Evolutionary conservation across 257 asterid species (phyloP).

Genomic region (Linderniella brevidens): DNA sequence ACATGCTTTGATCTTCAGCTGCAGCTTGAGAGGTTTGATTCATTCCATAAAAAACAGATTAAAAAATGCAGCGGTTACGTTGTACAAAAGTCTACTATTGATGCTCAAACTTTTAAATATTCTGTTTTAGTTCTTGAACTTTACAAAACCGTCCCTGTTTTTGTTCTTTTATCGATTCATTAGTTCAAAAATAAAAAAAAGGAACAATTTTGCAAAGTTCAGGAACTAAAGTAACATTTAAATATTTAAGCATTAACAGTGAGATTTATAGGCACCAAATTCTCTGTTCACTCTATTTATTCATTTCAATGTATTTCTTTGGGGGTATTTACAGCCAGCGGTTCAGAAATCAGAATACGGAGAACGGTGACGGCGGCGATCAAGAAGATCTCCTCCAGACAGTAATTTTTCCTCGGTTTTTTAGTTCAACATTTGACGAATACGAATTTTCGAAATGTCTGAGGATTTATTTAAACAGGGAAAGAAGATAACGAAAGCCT

Average conservation of each 20-base stretch:
- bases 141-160: too few relatives aligned
- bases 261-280: too few relatives aligned
- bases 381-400: conserved; percentile 39
- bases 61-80: neutral
- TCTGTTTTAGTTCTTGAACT: conserved; percentile 3
- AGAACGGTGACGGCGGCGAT: conserved; percentile 16
- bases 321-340: too few relatives aligned
- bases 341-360: conserved; percentile 13
- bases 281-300: too few relatives aligned
- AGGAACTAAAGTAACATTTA: too few relatives aligned
- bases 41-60: neutral
- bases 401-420: conserved; percentile 16
- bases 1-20: conserved; percentile 78
- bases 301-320: too few relatives aligned
- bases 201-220: too few relatives aligned
- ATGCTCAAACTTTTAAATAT: neutral
- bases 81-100: neutral
- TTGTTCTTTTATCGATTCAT: too few relatives aligned
- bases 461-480: conserved; percentile 32
- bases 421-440: neutral
- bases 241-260: too few relatives aligned
- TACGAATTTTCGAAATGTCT: neutral
- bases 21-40: conserved; percentile 57
- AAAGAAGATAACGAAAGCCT: conserved; percentile 64
- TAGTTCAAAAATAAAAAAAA: too few relatives aligned